These are phyloP conservation scores for Teratosphaeria zuluensis DNA, from an alignment of 2,329 filamentous ascomycete genomes.

Conservation along the genomic window DNA sequence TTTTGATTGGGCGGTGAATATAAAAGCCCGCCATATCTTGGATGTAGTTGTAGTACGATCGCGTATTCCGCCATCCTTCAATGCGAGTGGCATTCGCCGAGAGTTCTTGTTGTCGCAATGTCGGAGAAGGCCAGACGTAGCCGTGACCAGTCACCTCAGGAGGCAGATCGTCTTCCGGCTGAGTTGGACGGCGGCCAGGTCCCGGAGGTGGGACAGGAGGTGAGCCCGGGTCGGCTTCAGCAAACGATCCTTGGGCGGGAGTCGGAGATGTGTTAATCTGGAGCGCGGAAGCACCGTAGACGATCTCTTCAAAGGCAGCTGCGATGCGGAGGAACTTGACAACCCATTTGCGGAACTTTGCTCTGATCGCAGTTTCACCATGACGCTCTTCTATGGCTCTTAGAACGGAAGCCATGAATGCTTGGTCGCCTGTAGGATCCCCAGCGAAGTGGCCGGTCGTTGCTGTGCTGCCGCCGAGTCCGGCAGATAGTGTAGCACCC, in stretches of 20 bases:
- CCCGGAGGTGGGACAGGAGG: neutral
- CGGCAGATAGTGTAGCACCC: conserved; percentile 28
- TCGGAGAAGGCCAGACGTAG: conserved; percentile 87
- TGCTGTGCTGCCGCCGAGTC: conserved; percentile 20
- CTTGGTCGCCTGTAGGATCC: conserved; percentile 75
- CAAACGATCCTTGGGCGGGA: neutral
- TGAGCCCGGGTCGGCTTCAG: neutral
- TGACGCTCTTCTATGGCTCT: conserved; percentile 76
- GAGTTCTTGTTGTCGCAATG: conserved; percentile 70
- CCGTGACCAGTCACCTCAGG: conserved; percentile 57
- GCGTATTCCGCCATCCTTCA: conserved; percentile 91
- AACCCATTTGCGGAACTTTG: conserved; percentile 94
- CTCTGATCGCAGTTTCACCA: conserved; percentile 79
- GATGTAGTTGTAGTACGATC: conserved; percentile 92
- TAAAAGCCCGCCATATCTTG: conserved; percentile 28
- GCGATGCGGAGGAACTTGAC: conserved; percentile 85
- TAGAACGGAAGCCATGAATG: conserved; percentile 81
- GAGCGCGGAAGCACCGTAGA: conserved; percentile 85
- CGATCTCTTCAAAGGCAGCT: conserved; percentile 87
- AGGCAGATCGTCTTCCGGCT: conserved; percentile 8
- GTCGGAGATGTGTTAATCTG: conserved; percentile 45
- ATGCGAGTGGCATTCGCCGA: conserved; percentile 86
- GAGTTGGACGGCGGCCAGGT: neutral
- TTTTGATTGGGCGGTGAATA: conserved; percentile 50
- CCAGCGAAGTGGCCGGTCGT: conserved; percentile 24